These are phyloP conservation scores for Ramaria sp. DNA, from an alignment of 768 basidiomycete species.

Conservation along the genomic window DNA sequence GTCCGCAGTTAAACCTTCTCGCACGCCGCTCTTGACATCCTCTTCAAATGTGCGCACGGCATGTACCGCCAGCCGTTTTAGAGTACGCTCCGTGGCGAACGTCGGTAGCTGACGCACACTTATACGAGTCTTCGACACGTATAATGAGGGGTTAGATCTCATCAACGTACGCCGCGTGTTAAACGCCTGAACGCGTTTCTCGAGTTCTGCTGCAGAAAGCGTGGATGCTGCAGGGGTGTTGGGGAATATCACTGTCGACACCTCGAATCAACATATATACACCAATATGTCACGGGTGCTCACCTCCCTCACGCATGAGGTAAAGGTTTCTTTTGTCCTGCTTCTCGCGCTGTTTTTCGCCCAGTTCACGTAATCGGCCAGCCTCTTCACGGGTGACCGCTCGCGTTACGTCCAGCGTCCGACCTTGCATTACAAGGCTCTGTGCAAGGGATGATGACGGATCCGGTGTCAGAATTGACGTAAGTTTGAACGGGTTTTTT, in stretches of 20 bases:
- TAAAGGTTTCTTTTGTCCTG: conserved; percentile 95
- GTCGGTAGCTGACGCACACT: conserved; percentile 88
- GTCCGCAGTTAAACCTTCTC: conserved; percentile 56
- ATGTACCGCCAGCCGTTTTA: conserved; percentile 81
- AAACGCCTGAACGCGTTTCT: conserved; percentile 77
- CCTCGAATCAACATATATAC: not conserved
- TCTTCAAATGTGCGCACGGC: conserved; percentile 68
- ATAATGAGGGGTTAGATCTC: conserved; percentile 86
- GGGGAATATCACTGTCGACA: conserved; percentile 69
- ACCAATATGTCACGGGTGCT: conserved; percentile 16
- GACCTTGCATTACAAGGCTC: conserved; percentile 80
- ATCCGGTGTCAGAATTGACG: conserved; percentile 88
- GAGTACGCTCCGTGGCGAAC: conserved; percentile 79
- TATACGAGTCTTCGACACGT: conserved; percentile 88
- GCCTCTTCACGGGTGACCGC: conserved; percentile 91
- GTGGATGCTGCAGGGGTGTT: conserved; percentile 70
- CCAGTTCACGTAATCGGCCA: conserved; percentile 76
- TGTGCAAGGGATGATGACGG: conserved; percentile 79
- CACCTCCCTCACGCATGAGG: conserved; percentile 91
- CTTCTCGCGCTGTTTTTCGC: conserved; percentile 76
- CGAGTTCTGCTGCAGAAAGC: conserved; percentile 66
- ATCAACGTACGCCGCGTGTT: conserved; percentile 76
- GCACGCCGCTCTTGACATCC: conserved; percentile 55
- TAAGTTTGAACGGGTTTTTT: conserved; percentile 79
- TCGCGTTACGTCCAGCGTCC: conserved; percentile 81